These are phyloP conservation scores for Malassezia brasiliensis DNA, from an alignment of 1,284 basidiomycete species.

Conservation along the genomic window DNA sequence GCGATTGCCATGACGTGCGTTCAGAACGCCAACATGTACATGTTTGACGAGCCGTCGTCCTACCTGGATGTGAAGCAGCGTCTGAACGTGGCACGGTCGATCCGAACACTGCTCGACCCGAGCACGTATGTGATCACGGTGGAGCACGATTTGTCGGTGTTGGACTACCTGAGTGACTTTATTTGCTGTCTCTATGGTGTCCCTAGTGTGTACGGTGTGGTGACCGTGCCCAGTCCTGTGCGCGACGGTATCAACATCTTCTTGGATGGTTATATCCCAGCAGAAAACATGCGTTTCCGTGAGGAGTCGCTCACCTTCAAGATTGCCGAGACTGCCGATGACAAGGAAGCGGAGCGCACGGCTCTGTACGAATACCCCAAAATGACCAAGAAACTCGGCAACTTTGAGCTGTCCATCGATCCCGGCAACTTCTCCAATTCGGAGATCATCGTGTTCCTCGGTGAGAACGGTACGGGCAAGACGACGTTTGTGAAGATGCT, in stretches of 20 bases:
- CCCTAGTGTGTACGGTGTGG: conserved; percentile 47
- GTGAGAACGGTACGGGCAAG: conserved; percentile 48
- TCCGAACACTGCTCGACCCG: conserved; percentile 42
- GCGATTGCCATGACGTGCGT: conserved; percentile 48
- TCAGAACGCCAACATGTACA: conserved; percentile 48
- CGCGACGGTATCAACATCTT: conserved; percentile 49
- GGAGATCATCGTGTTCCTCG: conserved; percentile 47
- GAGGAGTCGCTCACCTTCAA: conserved; percentile 46
- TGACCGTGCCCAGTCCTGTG: conserved; percentile 44
- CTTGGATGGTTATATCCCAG: conserved; percentile 46
- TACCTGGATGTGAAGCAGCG: conserved; percentile 49
- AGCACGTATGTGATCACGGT: conserved; percentile 48
- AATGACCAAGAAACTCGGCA: conserved; percentile 46
- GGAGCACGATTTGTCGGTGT: conserved; percentile 46
- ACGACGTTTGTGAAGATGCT: conserved; percentile 49
- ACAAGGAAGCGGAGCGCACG: conserved; percentile 34
- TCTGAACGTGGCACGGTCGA: conserved; percentile 45
- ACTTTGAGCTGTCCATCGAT: conserved; percentile 43
- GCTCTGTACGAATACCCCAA: conserved; percentile 38
- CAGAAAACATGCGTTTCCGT: conserved; percentile 49
- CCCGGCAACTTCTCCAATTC: conserved; percentile 44
- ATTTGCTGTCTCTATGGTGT: conserved; percentile 49
- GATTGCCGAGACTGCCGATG: conserved; percentile 47
- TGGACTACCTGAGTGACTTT: conserved; percentile 48
- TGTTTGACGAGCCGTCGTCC: conserved; percentile 48